Evolutionary conservation across 257 asterid species (phyloP).

Genomic region (Eucommia ulmoides): DNA sequence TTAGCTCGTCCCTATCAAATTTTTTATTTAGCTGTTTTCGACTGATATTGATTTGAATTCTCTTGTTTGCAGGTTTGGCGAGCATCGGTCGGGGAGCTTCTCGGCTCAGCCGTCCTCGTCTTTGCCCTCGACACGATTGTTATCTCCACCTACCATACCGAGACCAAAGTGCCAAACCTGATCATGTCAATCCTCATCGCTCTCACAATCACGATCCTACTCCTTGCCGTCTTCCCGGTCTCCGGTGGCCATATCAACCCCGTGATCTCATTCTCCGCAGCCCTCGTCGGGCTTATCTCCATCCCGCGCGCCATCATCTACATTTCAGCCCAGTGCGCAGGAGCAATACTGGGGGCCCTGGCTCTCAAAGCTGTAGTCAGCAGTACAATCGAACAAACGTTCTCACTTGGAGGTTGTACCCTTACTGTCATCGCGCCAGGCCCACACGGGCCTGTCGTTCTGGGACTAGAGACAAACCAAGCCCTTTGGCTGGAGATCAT

Average conservation of each 20-base stretch:
- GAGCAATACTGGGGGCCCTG: slow-evolving; percentile 56
- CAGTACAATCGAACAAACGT: slow-evolving; percentile 18
- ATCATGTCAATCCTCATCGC: slow-evolving; percentile 40
- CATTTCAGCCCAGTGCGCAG: slow-evolving; percentile 43
- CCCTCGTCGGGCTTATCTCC: slow-evolving; percentile 58
- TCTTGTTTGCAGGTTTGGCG: slow-evolving; percentile 48
- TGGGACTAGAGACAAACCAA: slow-evolving; percentile 39
- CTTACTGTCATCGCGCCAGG: slow-evolving; percentile 33
- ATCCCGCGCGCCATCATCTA: slow-evolving; percentile 45
- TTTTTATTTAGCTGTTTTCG: too few relatives aligned
- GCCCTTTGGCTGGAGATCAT: slow-evolving; percentile 62
- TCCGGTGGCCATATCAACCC: slow-evolving; percentile 89
- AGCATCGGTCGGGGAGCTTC: slow-evolving; percentile 61
- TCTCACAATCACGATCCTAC: slow-evolving; percentile 38
- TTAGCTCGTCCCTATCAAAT: too few relatives aligned
- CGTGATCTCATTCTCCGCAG: slow-evolving; percentile 64
- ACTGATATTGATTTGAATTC: too few relatives aligned
- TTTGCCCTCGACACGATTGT: slow-evolving; percentile 63
- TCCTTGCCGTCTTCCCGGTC: slow-evolving; percentile 55
- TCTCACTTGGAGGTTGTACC: slow-evolving; percentile 73
- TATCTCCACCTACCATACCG: slow-evolving; percentile 41
- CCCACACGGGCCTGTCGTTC: slow-evolving; percentile 28
- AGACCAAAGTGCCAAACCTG: slow-evolving; percentile 43
- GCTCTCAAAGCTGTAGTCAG: slow-evolving; percentile 58
- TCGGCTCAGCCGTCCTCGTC: slow-evolving; percentile 57